Percentiles rank a stretch among this genome's conserved stretches.
These are phyloP conservation scores for Parietaria judaica DNA, from an alignment of 306 rosid genomes.

Conservation along the genomic window DNA sequence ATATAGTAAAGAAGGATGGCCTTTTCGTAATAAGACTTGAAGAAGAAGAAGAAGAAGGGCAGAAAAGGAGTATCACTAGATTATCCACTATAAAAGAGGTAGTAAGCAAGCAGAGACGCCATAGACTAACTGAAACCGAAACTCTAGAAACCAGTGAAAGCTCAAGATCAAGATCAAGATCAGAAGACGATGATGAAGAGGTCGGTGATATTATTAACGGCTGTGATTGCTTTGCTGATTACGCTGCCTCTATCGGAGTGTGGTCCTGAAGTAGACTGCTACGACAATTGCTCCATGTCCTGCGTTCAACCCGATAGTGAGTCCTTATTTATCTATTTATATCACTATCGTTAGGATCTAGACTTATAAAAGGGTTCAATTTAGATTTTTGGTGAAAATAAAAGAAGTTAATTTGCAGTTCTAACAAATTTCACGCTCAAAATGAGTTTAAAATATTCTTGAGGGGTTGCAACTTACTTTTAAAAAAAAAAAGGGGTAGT, in stretches of 20 bases:
- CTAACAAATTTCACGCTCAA: too few species aligned
- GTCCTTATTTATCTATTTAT: neutral
- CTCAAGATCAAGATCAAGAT: neutral
- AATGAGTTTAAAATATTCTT: too few species aligned
- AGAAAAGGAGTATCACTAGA: neutral
- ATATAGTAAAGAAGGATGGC: neutral
- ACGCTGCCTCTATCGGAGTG: neutral
- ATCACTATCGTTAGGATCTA: too few species aligned
- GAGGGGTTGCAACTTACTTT: too few species aligned
- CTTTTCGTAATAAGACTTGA: neutral
- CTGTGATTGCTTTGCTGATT: neutral
- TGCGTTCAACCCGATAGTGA: constrained; percentile 2
- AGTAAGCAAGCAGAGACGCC: neutral
- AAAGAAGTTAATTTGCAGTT: too few species aligned
- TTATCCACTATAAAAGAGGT: neutral
- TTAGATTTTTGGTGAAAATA: too few species aligned
- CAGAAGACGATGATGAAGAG: neutral
- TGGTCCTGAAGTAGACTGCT: neutral
- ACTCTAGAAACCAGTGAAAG: neutral
- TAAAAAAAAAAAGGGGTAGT: too few species aligned
- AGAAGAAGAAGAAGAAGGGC: neutral
- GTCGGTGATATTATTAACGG: neutral
- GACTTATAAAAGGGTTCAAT: too few species aligned
- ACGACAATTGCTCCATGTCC: constrained; percentile 1
- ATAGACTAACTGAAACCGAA: too few species aligned